phyloP scores from a whole-genome alignment of 352 stramenopile genomes.

The Phytophthora rubi region DNA sequence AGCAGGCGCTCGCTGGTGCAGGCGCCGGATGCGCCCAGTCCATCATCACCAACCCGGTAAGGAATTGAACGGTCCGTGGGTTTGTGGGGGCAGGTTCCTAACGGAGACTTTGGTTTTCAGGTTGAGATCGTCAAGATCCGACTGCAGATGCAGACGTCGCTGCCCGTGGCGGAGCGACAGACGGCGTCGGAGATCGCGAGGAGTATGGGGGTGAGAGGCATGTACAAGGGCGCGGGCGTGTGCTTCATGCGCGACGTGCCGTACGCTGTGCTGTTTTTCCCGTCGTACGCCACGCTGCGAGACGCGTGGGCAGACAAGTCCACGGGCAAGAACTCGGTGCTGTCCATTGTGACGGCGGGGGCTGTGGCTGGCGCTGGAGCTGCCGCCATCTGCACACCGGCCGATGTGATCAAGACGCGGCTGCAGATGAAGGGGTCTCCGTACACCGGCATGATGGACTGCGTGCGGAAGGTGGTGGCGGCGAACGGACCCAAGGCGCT shows the following conservation, averaged over 20 bases:
- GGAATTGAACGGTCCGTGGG: not conserved
- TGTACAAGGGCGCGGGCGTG: slow-evolving; percentile 88
- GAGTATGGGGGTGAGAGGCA: slow-evolving; percentile 74
- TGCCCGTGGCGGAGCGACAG: slow-evolving; percentile 67
- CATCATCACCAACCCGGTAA: slow-evolving; percentile 86
- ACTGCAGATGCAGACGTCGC: slow-evolving; percentile 84
- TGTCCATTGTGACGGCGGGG: slow-evolving; percentile 70
- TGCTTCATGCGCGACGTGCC: slow-evolving; percentile 93
- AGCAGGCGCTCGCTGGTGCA: slow-evolving; percentile 72
- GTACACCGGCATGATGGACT: slow-evolving; percentile 88
- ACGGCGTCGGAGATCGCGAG: slow-evolving; percentile 64
- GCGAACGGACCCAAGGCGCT: slow-evolving; percentile 83
- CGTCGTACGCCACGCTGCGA: slow-evolving; percentile 82
- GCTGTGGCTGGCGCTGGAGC: slow-evolving; percentile 66
- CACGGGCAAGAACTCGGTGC: slow-evolving; percentile 61
- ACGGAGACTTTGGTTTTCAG: slow-evolving; percentile 32
- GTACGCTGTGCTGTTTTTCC: slow-evolving; percentile 95
- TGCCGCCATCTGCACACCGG: slow-evolving; percentile 62
- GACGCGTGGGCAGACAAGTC: slow-evolving; percentile 48
- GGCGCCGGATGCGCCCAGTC: slow-evolving; percentile 84
- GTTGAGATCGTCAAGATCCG: slow-evolving; percentile 94
- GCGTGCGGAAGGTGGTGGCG: slow-evolving; percentile 77
- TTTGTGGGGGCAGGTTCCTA: slow-evolving; percentile 24
- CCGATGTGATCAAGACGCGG: slow-evolving; percentile 92
- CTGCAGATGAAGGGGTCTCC: slow-evolving; percentile 79